Percentiles rank a stretch among this genome's conserved stretches.
Evolutionary conservation across 768 basidiomycete species (phyloP).

Genomic region (Pulveroboletus sp.): DNA sequence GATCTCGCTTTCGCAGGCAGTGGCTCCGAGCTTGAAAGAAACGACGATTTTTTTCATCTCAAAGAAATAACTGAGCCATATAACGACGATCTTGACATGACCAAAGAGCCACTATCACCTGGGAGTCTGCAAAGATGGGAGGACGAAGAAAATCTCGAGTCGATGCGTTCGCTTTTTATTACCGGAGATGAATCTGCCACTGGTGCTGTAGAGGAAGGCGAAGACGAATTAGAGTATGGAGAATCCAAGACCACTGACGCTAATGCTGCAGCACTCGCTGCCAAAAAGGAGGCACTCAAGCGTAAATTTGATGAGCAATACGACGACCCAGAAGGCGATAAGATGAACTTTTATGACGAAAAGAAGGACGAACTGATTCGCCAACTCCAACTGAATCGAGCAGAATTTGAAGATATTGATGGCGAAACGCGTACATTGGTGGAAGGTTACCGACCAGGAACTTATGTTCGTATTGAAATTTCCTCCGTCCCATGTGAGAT

Average conservation of each 20-base stretch:
- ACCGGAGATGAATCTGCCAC: slow-evolving; percentile 50
- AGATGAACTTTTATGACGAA: slow-evolving; percentile 84
- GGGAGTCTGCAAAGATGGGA: slow-evolving; percentile 72
- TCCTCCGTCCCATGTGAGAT: slow-evolving; percentile 82
- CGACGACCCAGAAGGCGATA: slow-evolving; percentile 77
- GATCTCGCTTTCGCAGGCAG: slow-evolving; percentile 70
- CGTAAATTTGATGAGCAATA: slow-evolving; percentile 97
- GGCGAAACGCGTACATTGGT: slow-evolving; percentile 73
- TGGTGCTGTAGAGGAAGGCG: slow-evolving; percentile 38
- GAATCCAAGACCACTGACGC: slow-evolving; percentile 39
- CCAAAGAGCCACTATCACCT: slow-evolving; percentile 53
- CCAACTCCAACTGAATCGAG: slow-evolving; percentile 76
- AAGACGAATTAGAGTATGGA: slow-evolving; percentile 35
- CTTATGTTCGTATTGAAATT: slow-evolving; percentile 92
- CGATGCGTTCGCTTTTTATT: slow-evolving; percentile 85
- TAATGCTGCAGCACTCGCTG: slow-evolving; percentile 54
- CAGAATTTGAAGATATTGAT: slow-evolving; percentile 80
- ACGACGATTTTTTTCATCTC: slow-evolving; percentile 69
- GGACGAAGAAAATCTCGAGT: slow-evolving; percentile 78
- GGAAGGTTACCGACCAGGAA: slow-evolving; percentile 86
- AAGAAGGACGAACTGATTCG: slow-evolving; percentile 89
- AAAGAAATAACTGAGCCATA: slow-evolving; percentile 34
- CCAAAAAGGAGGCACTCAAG: slow-evolving; percentile 89
- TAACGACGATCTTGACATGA: slow-evolving; percentile 60
- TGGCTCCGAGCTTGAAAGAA: slow-evolving; percentile 65